phyloP scores from a whole-genome alignment of 2,329 filamentous ascomycete species.

The Fusarium sp. region DNA sequence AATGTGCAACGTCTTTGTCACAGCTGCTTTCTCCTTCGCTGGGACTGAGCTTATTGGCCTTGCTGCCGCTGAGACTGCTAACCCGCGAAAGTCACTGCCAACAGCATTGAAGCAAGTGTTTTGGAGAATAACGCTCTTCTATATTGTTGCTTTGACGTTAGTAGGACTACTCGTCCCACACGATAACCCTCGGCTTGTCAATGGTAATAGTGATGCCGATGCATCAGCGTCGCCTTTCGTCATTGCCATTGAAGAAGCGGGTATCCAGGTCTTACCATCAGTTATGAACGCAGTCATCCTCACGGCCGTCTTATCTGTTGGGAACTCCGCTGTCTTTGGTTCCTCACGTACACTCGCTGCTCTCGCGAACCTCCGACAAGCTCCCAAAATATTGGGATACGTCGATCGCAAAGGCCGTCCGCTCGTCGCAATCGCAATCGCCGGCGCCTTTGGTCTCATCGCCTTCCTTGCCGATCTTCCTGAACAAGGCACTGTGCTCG shows the following conservation, averaged over 20 bases:
- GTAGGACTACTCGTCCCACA: constrained; percentile 87
- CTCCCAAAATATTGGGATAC: constrained; percentile 80
- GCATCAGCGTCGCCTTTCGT: constrained; percentile 89
- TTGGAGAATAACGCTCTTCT: constrained; percentile 93
- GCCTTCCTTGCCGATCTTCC: constrained; percentile 78
- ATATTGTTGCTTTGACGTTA: constrained; percentile 82
- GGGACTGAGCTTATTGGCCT: constrained; percentile 82
- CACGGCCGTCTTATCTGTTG: constrained; percentile 88
- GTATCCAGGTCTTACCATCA: constrained; percentile 82
- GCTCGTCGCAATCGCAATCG: constrained; percentile 75
- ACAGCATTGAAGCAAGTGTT: constrained; percentile 94
- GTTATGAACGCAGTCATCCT: constrained; percentile 97
- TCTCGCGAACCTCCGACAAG: constrained; percentile 87
- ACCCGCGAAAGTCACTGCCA: constrained; percentile 83
- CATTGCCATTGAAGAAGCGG: constrained; percentile 87
- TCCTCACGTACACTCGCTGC: constrained; percentile 91
- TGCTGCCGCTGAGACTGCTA: constrained; percentile 81
- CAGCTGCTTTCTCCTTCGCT: constrained; percentile 79
- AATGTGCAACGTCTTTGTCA: constrained; percentile 82
- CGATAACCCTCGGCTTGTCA: constrained; percentile 71
- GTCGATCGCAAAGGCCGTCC: constrained; percentile 86
- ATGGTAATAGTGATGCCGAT: constrained; percentile 66
- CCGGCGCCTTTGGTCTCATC: constrained; percentile 76
- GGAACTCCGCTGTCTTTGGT: constrained; percentile 91
- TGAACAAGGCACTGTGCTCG: constrained; percentile 72